Base-by-base conservation (phyloP, 192 early-diverging fungal genomes). In the Coemansia sp. region DNA sequence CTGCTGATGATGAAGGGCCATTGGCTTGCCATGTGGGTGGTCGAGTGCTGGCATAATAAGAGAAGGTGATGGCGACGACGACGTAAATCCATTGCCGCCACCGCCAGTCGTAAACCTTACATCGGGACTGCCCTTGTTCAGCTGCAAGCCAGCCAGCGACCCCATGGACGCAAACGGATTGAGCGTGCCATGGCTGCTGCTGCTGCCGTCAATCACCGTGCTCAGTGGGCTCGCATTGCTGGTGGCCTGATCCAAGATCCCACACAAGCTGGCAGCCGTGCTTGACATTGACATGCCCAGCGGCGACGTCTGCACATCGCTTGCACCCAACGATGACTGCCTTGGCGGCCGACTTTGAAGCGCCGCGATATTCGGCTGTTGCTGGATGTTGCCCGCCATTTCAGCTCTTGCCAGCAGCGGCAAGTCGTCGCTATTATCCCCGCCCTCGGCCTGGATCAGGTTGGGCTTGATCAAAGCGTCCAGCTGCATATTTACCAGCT, bases 401-500 rank as follows among this genome's bases (percentile, higher is more conserved):
- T 70, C 66, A 0, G 50, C 64, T 1, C 75, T 69, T 7, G 75
- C 65, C 41, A 76, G 64, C 49, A 82, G 65, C 52, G 80, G 80
- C 69, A 82, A 62, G 43, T 76, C 80, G 46, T 82, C 80, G 57
- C 65, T 76, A n/a, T 78, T 76, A n/a, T 78, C 75, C 18, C 69
- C 70, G 18, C 75, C 71, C 67, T 71, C 80, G 2, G 70, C 53
- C 44, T 78, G 80, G 39, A 78, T 75, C 69, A 83, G 36, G 38
- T 64, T 63, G 49, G 80, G 80, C 69, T 83, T 83, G 63, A 83
- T 83, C 27, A 83, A 66, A 31, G 80, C 53, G 43, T 83, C 80
- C 57, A 84, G 68, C 73, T 84, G 81, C 81, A 79, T 79, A 38
- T 84, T 84, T 60, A 84, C 78, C 64, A 84, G 71, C 68, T 79